phyloP scores from a whole-genome alignment of 2,329 filamentous ascomycete genomes.

The Fusarium fracticaudum region DNA sequence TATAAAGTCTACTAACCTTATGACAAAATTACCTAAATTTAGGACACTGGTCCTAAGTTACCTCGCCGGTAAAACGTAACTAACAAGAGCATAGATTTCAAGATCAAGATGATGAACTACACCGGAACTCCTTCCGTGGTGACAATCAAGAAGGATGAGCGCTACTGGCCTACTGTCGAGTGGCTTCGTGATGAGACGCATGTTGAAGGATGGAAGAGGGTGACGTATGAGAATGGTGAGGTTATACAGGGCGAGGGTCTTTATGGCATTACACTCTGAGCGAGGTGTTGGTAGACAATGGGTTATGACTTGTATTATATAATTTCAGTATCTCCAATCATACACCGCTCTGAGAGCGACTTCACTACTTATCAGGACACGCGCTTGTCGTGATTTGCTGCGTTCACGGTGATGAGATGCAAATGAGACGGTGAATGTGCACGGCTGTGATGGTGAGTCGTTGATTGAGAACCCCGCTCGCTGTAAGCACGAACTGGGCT shows the following conservation, averaged over 20 bases:
- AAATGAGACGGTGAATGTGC: too few relatives aligned
- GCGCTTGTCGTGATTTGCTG: too few relatives aligned
- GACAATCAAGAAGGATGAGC: slow-evolving; percentile 99
- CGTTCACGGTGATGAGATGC: fast-evolving
- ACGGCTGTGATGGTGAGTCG: background rate
- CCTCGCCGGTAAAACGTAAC: background rate
- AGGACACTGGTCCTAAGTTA: too few relatives aligned
- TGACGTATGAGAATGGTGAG: slow-evolving; percentile 68
- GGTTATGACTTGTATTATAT: background rate
- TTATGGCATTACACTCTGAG: slow-evolving; percentile 53
- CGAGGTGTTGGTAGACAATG: background rate
- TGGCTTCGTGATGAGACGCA: slow-evolving; percentile 71
- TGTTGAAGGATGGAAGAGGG: slow-evolving; percentile 68
- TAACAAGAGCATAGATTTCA: slow-evolving; percentile 73
- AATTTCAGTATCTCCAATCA: background rate
- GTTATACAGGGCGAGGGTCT: slow-evolving; percentile 63
- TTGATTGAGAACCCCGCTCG: background rate
- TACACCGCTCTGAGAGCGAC: background rate
- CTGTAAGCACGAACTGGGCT: background rate
- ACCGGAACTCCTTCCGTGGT: slow-evolving; percentile 98
- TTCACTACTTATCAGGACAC: background rate
- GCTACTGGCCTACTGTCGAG: slow-evolving; percentile 82
- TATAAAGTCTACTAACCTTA: too few relatives aligned
- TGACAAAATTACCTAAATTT: too few relatives aligned
- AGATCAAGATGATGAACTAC: slow-evolving; percentile 97